Conservation (phyloP, 768 basidiomycete species). For the Tephrocybe sp. region DNA sequence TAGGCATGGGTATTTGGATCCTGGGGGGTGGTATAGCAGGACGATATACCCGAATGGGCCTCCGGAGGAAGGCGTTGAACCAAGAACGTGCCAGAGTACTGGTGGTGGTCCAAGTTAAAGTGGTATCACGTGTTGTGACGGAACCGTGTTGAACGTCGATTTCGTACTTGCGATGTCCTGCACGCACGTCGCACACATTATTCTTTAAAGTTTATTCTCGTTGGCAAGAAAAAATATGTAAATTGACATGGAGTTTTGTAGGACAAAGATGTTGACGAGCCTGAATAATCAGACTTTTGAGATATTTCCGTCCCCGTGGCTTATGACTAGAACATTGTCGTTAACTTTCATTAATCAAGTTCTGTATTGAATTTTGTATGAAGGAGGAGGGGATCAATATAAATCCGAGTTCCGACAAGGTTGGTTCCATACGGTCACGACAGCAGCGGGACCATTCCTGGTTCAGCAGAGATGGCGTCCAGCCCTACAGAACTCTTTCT, state of each 20-base stretch:
- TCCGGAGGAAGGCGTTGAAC: conserved; percentile 1
- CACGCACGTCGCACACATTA: too few relatives aligned
- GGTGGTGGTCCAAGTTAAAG: conserved; percentile 6
- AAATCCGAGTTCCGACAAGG: conserved; percentile 25
- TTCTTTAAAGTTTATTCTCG: too few relatives aligned
- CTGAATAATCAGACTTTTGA: too few relatives aligned
- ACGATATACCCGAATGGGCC: conserved; percentile 7
- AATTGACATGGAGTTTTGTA: too few relatives aligned
- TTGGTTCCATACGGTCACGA: conserved; percentile 22
- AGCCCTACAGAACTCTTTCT: conserved; percentile 74
- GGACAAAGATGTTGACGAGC: too few relatives aligned
- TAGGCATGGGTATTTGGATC: conserved; percentile 15
- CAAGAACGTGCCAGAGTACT: conserved; percentile 11
- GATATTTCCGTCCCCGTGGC: too few relatives aligned
- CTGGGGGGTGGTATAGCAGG: neutral
- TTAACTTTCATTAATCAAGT: too few relatives aligned
- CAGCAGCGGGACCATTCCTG: conserved; percentile 21
- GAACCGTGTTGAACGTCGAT: neutral
- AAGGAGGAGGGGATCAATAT: conserved; percentile 1
- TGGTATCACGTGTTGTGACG: conserved; percentile 9
- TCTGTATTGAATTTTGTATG: neutral
- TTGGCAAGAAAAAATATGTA: too few relatives aligned
- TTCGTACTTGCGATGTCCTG: neutral
- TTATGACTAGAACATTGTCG: too few relatives aligned
- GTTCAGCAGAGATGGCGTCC: conserved; percentile 40